A percentile compares a stretch with the other conserved stretches of the same genome.
Evolutionary conservation across 345 rosid species (phyloP).

Genomic region (Hibiscus syriacus): DNA sequence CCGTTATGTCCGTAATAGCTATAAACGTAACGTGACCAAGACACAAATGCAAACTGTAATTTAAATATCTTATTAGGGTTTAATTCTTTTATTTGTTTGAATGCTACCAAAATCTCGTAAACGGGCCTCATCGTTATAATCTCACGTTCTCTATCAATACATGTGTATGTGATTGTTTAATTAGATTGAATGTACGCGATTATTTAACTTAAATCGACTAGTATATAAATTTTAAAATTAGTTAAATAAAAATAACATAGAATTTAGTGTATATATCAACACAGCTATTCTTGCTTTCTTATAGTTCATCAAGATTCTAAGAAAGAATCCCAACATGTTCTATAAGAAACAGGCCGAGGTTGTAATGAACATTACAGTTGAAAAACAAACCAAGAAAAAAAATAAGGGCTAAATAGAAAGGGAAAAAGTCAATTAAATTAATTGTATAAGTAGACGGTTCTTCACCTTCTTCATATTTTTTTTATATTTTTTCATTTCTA

Average conservation of each 20-base stretch:
- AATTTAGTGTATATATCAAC: neutral
- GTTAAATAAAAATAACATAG: neutral
- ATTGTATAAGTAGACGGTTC: neutral
- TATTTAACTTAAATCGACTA: too few species aligned
- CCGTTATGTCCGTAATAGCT: too few species aligned
- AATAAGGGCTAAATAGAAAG: neutral
- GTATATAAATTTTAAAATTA: neutral
- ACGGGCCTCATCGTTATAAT: too few species aligned
- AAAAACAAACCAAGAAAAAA: neutral
- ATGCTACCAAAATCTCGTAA: too few species aligned
- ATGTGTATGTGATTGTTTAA: too few species aligned
- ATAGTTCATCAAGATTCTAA: neutral
- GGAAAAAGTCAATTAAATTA: neutral
- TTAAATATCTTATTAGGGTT: too few species aligned
- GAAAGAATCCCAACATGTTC: neutral
- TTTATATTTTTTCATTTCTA: neutral
- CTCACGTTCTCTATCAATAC: too few species aligned
- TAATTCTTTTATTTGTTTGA: too few species aligned
- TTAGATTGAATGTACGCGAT: too few species aligned
- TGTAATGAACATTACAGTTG: neutral
- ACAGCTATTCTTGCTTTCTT: neutral
- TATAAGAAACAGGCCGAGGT: neutral
- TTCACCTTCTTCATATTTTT: neutral
- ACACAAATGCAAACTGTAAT: too few species aligned
- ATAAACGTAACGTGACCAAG: too few species aligned